phyloP scores from a whole-genome alignment of 2,329 filamentous ascomycete species.

The Drechslerella coelobrocha region DNA sequence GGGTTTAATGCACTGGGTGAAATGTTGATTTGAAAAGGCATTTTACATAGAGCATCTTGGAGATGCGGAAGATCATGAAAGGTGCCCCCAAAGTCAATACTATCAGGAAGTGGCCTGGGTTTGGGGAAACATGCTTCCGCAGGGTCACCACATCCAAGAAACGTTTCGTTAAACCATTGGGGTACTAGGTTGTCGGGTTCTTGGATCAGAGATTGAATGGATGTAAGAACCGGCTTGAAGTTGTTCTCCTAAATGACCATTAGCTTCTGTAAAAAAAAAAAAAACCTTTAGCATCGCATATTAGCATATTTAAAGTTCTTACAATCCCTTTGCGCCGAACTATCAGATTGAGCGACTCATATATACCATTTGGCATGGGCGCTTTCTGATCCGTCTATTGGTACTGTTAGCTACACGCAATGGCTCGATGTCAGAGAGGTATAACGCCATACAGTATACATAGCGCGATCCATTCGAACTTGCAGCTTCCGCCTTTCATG shows the following conservation, averaged over 20 bases:
- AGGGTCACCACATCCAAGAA: constrained; percentile 95
- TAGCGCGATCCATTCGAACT: constrained; percentile 78
- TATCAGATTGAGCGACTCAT: constrained; percentile 83
- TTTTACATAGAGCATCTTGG: constrained; percentile 85
- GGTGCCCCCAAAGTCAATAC: constrained; percentile 88
- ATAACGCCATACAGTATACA: constrained; percentile 66
- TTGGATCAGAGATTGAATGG: constrained; percentile 82
- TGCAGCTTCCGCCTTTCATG: constrained; percentile 73
- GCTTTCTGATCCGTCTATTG: constrained; percentile 67
- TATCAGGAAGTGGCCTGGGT: constrained; percentile 76
- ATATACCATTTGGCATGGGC: constrained; percentile 79
- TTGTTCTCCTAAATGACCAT: constrained; percentile 84
- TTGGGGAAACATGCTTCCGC: constrained; percentile 84
- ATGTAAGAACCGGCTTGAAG: constrained; percentile 91
- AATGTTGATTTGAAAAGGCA: constrained; percentile 56
- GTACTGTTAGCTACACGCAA: constrained; percentile 15
- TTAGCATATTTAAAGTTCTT: constrained; percentile 13
- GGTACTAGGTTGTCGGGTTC: constrained; percentile 80
- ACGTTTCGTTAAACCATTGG: constrained; percentile 93
- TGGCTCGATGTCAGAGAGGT: not conserved
- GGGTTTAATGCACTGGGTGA: constrained; percentile 48
- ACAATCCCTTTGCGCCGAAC: constrained; percentile 76
- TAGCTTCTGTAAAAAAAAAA: too few relatives aligned
- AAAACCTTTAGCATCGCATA: too few relatives aligned
- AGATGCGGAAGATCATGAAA: constrained; percentile 96